Base-by-base conservation (phyloP, 352 stramenopile genomes). In the Phytopythium kandeliae region DNA sequence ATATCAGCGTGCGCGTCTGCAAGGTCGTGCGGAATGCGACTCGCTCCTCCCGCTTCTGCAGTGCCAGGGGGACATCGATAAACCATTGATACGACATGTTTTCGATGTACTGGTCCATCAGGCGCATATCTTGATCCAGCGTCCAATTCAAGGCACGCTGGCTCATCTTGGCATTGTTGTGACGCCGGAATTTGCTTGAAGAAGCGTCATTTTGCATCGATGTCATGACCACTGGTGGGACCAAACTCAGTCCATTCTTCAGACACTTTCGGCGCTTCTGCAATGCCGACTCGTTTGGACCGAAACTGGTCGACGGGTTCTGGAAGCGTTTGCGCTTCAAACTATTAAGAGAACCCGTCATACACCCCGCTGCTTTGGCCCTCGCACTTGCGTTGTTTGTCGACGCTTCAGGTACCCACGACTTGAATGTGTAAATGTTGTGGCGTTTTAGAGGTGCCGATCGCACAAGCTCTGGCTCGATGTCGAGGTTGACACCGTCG, bases 41-140 rank as follows among this genome's bases (percentile, higher is more conserved):
- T 6, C 63, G 65, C 57, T 92, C 84, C 33, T 83, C 64, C n/a
- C 65, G 51, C 24, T 65, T 65, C 51, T 91, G 80, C 6, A 94
- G 59, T 11, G 80, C 75, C 31, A 89, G 33, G 0, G 84, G 84
- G 7, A 94, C 54, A 21, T 91, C 78, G 26, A 94, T 78, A 59
- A 87, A 86, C 80, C 84, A 94, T 28, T 76, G 68, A 19, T 65
- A 73, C 3, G 79, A 86, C 31, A 88, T 61, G 60, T 84, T 74
- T 12, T 89, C 75, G 38, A 94, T 62, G 60, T 90, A 94, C 28
- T 74, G 42, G 43, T 89, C 71, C 55, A 92, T 76, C 33, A 94
- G 48, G 30, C 59, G 57, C n/a, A 76, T 50, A 51, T 94, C 78
- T 4, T 86, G 65, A 42, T 87, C 71, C 45, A 74, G 51, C 4